Conservation (phyloP, 441 rosid species). For the Corymbia citriodora region DNA sequence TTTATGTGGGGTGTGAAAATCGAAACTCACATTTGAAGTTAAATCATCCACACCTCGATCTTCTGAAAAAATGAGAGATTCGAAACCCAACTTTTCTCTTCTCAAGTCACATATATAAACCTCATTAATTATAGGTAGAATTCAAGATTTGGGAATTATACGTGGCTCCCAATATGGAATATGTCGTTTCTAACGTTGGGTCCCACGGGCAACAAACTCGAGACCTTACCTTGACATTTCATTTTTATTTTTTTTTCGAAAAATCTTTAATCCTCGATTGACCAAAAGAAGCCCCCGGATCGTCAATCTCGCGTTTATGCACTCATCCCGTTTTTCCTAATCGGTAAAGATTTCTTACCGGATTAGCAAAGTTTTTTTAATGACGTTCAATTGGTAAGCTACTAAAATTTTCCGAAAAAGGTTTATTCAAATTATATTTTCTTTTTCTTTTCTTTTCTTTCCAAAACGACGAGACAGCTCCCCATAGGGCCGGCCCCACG, state of each 20-base stretch:
- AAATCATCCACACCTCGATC: too few relatives aligned
- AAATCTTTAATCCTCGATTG: neutral
- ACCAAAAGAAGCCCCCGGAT: too few relatives aligned
- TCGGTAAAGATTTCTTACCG: neutral
- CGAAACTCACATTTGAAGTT: too few relatives aligned
- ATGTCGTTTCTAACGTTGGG: neutral
- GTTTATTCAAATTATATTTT: neutral
- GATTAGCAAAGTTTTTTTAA: neutral
- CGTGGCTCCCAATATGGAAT: neutral
- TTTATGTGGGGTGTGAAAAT: too few relatives aligned
- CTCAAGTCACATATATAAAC: too few relatives aligned
- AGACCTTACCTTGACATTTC: neutral
- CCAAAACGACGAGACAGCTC: neutral
- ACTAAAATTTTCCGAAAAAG: neutral
- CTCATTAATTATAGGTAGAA: neutral
- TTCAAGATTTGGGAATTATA: neutral
- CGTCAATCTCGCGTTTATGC: neutral
- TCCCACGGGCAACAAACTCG: too few relatives aligned
- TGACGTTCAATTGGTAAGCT: neutral
- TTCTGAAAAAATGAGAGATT: too few relatives aligned
- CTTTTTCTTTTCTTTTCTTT: too few relatives aligned
- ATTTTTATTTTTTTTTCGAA: too few relatives aligned
- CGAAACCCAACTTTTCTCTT: too few relatives aligned
- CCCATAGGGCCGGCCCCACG: neutral
- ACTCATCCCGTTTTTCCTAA: neutral